These are phyloP conservation scores for Populus tomentosa DNA, from an alignment of 441 rosid genomes.

Conservation along the genomic window DNA sequence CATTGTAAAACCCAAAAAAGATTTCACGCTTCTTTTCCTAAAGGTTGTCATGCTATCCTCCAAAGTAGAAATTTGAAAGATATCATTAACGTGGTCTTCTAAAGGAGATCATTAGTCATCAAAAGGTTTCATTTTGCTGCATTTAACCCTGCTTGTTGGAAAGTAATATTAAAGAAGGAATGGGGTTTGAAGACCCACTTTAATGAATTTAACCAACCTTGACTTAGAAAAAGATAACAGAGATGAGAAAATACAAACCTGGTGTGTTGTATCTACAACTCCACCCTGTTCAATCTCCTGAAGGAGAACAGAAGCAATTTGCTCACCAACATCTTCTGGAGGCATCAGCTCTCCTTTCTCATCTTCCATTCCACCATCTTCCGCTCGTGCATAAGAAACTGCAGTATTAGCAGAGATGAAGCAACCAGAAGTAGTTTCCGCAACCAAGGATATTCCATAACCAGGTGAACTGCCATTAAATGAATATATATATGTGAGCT, in stretches of 20 bases:
- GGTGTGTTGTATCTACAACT: constrained; percentile 88
- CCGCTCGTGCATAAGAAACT: constrained; percentile 41
- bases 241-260: constrained; percentile 41
- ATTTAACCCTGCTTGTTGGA: background rate
- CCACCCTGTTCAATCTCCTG: constrained; percentile 89
- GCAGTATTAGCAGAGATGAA: constrained; percentile 72
- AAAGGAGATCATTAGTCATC: background rate
- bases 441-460: constrained; percentile 84
- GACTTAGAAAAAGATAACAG: background rate
- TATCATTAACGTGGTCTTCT: background rate
- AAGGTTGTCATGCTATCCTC: background rate
- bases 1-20: background rate
- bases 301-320: constrained; percentile 72
- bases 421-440: constrained; percentile 86
- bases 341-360: constrained; percentile 58
- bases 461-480: constrained; percentile 72
- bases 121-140: background rate
- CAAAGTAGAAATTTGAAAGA: no score
- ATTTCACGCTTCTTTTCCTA: background rate
- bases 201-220: background rate
- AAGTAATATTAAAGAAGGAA: background rate
- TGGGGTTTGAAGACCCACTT: background rate
- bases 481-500: constrained; percentile 1
- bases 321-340: constrained; percentile 69
- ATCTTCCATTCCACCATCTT: constrained; percentile 49